Evolutionary conservation across 2,329 filamentous ascomycete species (phyloP), one percentile per base, ranked within the genome.

Genomic region (Cladophialophora exuberans): DNA sequence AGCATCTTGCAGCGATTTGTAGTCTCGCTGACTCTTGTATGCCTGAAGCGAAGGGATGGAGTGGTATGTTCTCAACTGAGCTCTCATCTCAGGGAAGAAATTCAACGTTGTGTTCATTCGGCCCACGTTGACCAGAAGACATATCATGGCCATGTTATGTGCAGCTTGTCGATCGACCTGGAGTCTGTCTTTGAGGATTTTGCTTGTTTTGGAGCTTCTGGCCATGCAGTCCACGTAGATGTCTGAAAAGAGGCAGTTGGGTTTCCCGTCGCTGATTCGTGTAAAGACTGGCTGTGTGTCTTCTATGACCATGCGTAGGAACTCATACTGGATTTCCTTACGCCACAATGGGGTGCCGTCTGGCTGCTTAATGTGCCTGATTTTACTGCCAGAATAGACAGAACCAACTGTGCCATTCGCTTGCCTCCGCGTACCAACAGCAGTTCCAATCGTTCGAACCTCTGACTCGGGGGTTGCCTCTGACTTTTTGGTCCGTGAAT

Each of bases 71-170:
- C 94, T 87, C 26, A 99, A 80, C 69, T 99, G 94, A 25, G 94
- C 94, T 73, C 94, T 89, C 94, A 99, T 99, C 72, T 99, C 94
- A 18, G 94, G 94, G 70, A 99, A 99, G 79, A 99, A 94, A 69
- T 99, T 99, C 43, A 99, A 79, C 0, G 94, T 99, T 1, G 94
- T 99, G 73, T 99, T 99, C 94, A 99, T 99, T 61, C 94, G 83
- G 55, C 94, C 94, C 61, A 99, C 89, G 68, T 99, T 99, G 70
- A 99, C 94, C 66, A 99, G 77, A 62, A 99, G 77, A 73, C 94
- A 99, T 56, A 99, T 93, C 94, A 99, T 99, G 49, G 94, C 94
- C 94, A 99, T 99, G 68, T 90, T 93, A 71, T 96, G 91, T 30
- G 93, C 94, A 18, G 92, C 92, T 62, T 90, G 87, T 67, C 90